phyloP scores from a whole-genome alignment of 306 rosid species.

The Medicago truncatula region MtrunA17r5.0-ANR NC_053044.1:34751501-34752000 shows the following conservation, averaged over 20 bases:
- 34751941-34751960: conserved; percentile 22
- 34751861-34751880: conserved; percentile 21
- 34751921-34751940: background rate
- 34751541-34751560: conserved; percentile 74
- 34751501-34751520: conserved; percentile 71
- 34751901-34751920: no score
- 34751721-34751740: background rate
- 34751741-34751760: conserved; percentile 10
- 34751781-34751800: conserved; percentile 19
- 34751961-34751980: conserved; percentile 12
- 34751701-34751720: conserved; percentile 28
- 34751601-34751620: conserved; percentile 43
- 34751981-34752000: conserved; percentile 11
- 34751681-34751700: conserved; percentile 1
- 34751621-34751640: conserved; percentile 40
- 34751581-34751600: conserved; percentile 83
- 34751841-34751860: background rate
- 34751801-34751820: conserved; percentile 3
- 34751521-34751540: conserved; percentile 76
- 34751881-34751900: conserved; percentile 1
- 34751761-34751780: conserved; percentile 22
- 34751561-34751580: conserved; percentile 74
- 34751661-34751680: conserved; percentile 27
- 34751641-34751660: conserved; percentile 15
- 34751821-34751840: conserved; percentile 20